Percentiles rank a stretch among this genome's conserved stretches.
Evolutionary conservation across 345 rosid species (phyloP).

Genomic region (Ailanthus altissimus): DNA sequence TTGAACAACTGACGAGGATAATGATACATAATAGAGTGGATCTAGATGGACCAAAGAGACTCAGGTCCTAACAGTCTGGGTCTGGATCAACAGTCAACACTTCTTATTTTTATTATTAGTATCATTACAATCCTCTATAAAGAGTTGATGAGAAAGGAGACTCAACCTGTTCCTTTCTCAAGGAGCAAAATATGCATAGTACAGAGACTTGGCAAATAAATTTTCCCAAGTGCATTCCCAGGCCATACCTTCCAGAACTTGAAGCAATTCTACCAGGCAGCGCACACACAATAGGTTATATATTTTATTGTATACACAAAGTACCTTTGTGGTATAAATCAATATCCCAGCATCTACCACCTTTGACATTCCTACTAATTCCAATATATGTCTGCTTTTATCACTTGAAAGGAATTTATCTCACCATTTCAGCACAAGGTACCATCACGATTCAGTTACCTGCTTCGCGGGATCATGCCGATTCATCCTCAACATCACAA

Average conservation of each 20-base stretch:
- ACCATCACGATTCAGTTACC: conserved; percentile 5
- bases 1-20: not conserved
- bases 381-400: not conserved
- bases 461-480: not conserved
- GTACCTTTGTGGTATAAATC: not conserved
- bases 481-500: not conserved
- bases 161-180: not conserved
- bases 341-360: conserved; percentile 1
- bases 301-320: not conserved
- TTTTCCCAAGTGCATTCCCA: not conserved
- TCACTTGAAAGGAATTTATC: not conserved
- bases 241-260: not conserved
- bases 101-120: not conserved
- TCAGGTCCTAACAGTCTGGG: not conserved
- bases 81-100: not conserved
- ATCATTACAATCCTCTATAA: not conserved
- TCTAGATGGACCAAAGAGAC: not conserved
- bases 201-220: not conserved
- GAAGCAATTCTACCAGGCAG: not conserved
- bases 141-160: not conserved
- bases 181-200: not conserved
- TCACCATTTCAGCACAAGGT: not conserved
- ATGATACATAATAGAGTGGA: too few relatives aligned
- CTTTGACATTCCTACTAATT: not conserved
- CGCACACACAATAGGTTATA: not conserved